Base-by-base conservation (phyloP, 768 basidiomycete genomes). In the Pisolithus tinctorius region DNA sequence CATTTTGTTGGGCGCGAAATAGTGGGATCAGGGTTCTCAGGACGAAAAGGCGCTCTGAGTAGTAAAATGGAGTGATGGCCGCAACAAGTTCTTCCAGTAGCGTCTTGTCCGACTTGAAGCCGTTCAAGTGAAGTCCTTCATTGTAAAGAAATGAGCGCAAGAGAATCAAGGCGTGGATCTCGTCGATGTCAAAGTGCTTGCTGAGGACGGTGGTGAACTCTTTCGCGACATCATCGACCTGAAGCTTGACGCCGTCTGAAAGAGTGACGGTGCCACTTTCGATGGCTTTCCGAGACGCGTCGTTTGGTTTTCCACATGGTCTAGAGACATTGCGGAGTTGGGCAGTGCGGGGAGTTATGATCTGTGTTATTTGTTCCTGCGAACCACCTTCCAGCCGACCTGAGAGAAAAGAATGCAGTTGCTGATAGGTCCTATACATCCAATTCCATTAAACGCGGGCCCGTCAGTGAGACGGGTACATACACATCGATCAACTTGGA, bases 61-160 rank as follows among this genome's bases (percentile, higher is more conserved):
- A 81, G 66, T 88, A 89, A 77, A 90, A 93, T 6, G 83, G 80
- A 0, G 84, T 86, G 58, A 95, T 82, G 26, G 81, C 79, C 49
- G 82, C 79, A 27, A 90, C 66, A 50, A 69, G 65, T 25, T 67
- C 65, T 17, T 68, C 63, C 20, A 69, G 55, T 4, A 69, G 46
- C 23, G 57, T 65, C 60, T 67, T 68, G 44, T 70, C 68, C n/a
- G 80, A 71, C 27, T 71, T 67, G 34, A 74, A 65, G 41, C 72
- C 74, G 20, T 64, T 67, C 10, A 78, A 63, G 9, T 83, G 82
- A 7, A 88, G 71, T 4, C 86, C 87, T 63, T 84, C 79, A 63
- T 91, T 86, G 69, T 86, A 85, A 8, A 88, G 71, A 60, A 88
- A 93, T 0, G 87, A 84, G 11, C 85, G 81, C 20, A 91, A 71